Base-by-base conservation (phyloP, 2,329 filamentous ascomycete genomes). In the Pyrenophora seminiperda region DNA sequence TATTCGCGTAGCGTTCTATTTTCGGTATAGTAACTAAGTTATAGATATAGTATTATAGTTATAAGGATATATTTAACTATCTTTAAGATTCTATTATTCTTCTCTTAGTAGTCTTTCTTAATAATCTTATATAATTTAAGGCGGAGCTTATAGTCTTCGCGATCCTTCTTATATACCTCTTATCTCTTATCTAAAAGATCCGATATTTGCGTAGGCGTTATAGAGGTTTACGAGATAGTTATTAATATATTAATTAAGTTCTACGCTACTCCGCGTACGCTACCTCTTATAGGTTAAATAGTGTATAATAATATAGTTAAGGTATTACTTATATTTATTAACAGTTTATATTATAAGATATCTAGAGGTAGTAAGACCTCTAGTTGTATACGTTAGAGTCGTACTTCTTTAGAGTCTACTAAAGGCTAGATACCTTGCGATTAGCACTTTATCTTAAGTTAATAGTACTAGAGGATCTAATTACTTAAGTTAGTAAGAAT, bases 161-260 rank as follows among this genome's bases (percentile, higher is more conserved):
- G 14, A 30, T 45, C 24, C 15, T 45, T 32, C 27, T 30, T 45
- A 22, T 45, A 45, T 45, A 17, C 31, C 24, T 45, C 33, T 38
- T 29, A n/a, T 27, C 42, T 19, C 14, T 30, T 38, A 15, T 37
- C 17, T 33, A 22, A 45, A 4, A 45, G 42, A 14, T 45, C 31
- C 17, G n/a, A n/a, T n/a, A n/a, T n/a, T n/a, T n/a, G n/a, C n/a
- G n/a, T n/a, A n/a, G n/a, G n/a, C n/a, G n/a, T n/a, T n/a, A n/a
- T n/a, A n/a, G n/a, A n/a, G n/a, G n/a, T n/a, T n/a, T n/a, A n/a
- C n/a, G n/a, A n/a, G n/a, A n/a, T n/a, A n/a, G n/a, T n/a, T n/a
- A n/a, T n/a, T n/a, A n/a, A n/a, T n/a, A n/a, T n/a, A n/a, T n/a
- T n/a, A n/a, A n/a, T n/a, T n/a, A n/a, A n/a, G n/a, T n/a, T n/a